Evolutionary conservation across 1,284 basidiomycete genomes (phyloP).

Genomic region (Xanthoconium separans): DNA sequence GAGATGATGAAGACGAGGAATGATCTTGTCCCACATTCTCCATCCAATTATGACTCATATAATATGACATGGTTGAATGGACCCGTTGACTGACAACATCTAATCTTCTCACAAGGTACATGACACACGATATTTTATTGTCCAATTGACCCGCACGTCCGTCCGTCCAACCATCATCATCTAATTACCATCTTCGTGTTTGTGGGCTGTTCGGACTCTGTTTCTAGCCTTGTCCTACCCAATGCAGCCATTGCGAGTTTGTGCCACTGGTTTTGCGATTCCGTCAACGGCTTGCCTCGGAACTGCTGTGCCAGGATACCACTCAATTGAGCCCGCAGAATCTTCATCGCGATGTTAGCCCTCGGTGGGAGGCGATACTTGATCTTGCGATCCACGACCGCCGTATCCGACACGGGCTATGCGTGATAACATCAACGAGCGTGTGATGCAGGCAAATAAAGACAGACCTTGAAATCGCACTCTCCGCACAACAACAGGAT

Average conservation of each 20-base stretch:
- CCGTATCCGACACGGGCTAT: slow-evolving; percentile 70
- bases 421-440: slow-evolving; percentile 6
- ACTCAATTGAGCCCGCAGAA: slow-evolving; percentile 69
- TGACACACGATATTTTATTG: neutral
- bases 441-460: neutral
- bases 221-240: slow-evolving; percentile 44
- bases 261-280: slow-evolving; percentile 68
- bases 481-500: slow-evolving; percentile 90
- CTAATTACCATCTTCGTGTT: slow-evolving; percentile 13
- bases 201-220: slow-evolving; percentile 15
- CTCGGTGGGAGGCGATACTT: slow-evolving; percentile 73
- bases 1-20: slow-evolving; percentile 56
- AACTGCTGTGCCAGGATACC: slow-evolving; percentile 65
- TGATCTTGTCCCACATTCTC: slow-evolving; percentile 23
- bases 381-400: slow-evolving; percentile 86
- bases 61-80: neutral
- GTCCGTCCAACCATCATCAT: slow-evolving; percentile 7
- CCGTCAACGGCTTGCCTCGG: slow-evolving; percentile 59
- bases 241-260: slow-evolving; percentile 64
- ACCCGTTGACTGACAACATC: neutral
- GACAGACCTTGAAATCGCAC: slow-evolving; percentile 79
- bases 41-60: neutral
- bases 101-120: neutral
- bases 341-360: slow-evolving; percentile 78
- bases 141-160: neutral